Evolutionary conservation across 345 rosid genomes (phyloP).

Genomic region (Euphorbia lathyris): DNA sequence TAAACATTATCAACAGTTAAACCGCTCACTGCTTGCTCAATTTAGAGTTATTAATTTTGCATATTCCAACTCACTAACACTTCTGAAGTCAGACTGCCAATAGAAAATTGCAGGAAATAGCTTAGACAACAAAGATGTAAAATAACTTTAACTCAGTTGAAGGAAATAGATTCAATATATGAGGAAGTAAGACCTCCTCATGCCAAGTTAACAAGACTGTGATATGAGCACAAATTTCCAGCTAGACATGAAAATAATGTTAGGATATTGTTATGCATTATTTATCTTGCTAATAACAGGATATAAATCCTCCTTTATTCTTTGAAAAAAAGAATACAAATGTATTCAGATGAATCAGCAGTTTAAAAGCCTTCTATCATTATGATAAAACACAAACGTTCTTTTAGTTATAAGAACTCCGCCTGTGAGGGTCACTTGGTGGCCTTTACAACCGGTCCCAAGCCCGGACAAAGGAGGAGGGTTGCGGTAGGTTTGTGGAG

Average conservation of each 20-base stretch:
- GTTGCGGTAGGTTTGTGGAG: too few species aligned
- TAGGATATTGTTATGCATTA: too few species aligned
- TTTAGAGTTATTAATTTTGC: not conserved
- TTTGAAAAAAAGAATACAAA: not conserved
- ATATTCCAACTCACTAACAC: not conserved
- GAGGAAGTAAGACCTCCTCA: not conserved
- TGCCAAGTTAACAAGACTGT: not conserved
- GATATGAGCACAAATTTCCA: not conserved
- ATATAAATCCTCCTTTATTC: not conserved
- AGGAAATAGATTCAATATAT: not conserved
- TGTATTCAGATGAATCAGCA: not conserved
- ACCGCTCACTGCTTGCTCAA: constrained; percentile 19
- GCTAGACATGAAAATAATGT: not conserved
- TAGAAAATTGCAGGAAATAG: not conserved
- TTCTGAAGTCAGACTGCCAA: constrained; percentile 8
- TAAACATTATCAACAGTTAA: not conserved
- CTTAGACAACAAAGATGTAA: not conserved
- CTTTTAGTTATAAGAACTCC: not conserved
- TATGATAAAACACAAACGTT: not conserved
- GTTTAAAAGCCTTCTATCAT: not conserved
- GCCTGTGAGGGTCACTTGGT: too few species aligned
- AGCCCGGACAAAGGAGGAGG: too few species aligned
- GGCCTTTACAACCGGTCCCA: too few species aligned
- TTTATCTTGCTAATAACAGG: not conserved
- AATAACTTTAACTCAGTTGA: not conserved